A percentile compares a stretch with the other conserved stretches of the same genome.
Conservation (phyloP, 306 rosid species). For the Lotus japonicus region DNA sequence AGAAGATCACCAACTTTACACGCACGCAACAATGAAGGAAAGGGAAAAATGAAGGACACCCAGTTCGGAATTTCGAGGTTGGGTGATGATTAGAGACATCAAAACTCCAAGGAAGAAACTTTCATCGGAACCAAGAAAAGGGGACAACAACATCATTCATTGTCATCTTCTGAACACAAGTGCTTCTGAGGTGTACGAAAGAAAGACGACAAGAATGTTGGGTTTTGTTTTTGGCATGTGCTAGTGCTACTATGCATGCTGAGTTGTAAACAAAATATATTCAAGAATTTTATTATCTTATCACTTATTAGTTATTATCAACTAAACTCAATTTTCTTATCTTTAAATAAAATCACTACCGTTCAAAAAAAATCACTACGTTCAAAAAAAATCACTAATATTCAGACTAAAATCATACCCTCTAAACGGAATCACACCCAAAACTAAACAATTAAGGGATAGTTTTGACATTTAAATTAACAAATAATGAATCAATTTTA, state of each 20-base stretch:
- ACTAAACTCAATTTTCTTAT: too few relatives aligned
- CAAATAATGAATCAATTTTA: too few relatives aligned
- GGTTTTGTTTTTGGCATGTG: background rate
- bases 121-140: background rate
- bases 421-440: too few relatives aligned
- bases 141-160: slow-evolving; percentile 6
- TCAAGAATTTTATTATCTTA: too few relatives aligned
- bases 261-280: too few relatives aligned
- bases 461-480: too few relatives aligned
- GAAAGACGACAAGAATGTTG: background rate
- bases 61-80: background rate
- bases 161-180: background rate
- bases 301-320: too few relatives aligned
- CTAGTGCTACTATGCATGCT: background rate
- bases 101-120: slow-evolving; percentile 2
- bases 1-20: slow-evolving; percentile 12
- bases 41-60: background rate
- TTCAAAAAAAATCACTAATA: too few relatives aligned
- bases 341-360: too few relatives aligned
- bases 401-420: too few relatives aligned
- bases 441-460: too few relatives aligned
- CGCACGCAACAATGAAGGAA: background rate
- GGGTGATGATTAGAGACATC: background rate
- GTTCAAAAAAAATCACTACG: too few relatives aligned
- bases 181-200: background rate